Evolutionary conservation across 805 yeast species (phyloP).

Genomic region (Myxozyma vanderwaltii): DNA sequence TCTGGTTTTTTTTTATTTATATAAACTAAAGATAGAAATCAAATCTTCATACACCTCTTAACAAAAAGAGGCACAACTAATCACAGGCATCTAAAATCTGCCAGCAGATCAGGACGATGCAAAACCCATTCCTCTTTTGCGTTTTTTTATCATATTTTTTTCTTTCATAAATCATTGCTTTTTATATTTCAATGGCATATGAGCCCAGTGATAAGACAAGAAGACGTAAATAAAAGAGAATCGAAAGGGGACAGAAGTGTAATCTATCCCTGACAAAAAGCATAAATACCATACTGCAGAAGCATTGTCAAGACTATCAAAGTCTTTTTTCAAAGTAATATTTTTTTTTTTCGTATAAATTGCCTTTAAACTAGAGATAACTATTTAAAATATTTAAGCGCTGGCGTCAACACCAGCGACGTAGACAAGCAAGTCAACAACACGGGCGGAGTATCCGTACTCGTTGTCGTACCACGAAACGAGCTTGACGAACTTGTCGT

Average conservation of each 20-base stretch:
- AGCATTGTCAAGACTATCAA: slow-evolving; percentile 8
- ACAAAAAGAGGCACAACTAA: not conserved
- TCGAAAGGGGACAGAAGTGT: slow-evolving; percentile 6
- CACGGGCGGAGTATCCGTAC: slow-evolving; percentile 95
- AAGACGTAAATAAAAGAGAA: slow-evolving; percentile 3
- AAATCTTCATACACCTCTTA: not conserved
- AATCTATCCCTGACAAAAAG: too few relatives aligned
- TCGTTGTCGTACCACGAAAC: slow-evolving; percentile 96
- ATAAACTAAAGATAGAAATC: not conserved
- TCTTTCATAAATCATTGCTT: not conserved
- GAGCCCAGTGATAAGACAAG: slow-evolving; percentile 1
- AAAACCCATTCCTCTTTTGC: not conserved
- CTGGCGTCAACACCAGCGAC: slow-evolving; percentile 59
- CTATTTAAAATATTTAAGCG: slow-evolving; percentile 7
- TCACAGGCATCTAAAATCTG: slow-evolving; percentile 11
- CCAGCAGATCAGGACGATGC: slow-evolving; percentile 10
- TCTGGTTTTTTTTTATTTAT: not conserved
- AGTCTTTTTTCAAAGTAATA: not conserved
- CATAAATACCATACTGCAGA: not conserved
- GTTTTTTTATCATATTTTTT: not conserved
- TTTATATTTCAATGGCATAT: slow-evolving; percentile 2
- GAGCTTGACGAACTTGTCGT: slow-evolving; percentile 87
- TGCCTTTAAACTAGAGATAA: too few relatives aligned
- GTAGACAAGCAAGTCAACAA: slow-evolving; percentile 83
- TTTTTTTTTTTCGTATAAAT: not conserved